phyloP scores from a whole-genome alignment of 2,329 filamentous ascomycete genomes.

The Talaromyces sp. region DNA sequence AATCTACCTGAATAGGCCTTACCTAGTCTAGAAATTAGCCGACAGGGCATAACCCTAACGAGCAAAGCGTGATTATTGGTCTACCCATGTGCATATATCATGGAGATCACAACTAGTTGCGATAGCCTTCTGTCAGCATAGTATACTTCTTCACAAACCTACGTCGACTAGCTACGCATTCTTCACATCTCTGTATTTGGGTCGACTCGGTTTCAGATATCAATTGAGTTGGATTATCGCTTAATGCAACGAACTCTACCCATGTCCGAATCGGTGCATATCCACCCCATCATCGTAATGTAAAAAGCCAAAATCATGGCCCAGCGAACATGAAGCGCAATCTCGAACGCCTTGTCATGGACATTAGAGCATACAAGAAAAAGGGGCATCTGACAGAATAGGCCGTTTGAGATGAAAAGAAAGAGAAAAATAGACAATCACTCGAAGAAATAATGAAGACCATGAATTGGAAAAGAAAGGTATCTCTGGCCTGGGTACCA shows the following conservation, averaged over 20 bases:
- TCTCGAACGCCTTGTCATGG: conserved; percentile 9
- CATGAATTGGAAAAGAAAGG: conserved; percentile 1
- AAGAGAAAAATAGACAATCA: not conserved
- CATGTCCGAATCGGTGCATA: not conserved
- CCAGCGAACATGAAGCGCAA: not conserved
- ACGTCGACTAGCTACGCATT: no score
- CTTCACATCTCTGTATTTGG: not conserved
- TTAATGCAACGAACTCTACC: not conserved
- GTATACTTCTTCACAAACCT: no score
- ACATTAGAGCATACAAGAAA: conserved; percentile 7
- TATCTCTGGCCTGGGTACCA: not conserved
- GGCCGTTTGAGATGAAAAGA: conserved; percentile 9
- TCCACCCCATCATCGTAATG: conserved; percentile 3
- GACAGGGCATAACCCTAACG: not conserved
- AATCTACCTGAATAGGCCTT: no score
- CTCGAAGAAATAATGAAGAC: not conserved
- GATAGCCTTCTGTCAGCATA: no score
- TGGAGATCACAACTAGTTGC: no score
- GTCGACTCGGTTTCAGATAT: not conserved
- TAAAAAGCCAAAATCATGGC: not conserved
- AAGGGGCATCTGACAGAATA: conserved; percentile 2
- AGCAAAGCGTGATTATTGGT: no score
- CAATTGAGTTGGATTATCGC: not conserved
- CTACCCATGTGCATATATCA: no score
- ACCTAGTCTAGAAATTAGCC: not conserved